A percentile compares a stretch with the other conserved stretches of the same genome.
Evolutionary conservation across 345 rosid species (phyloP).

Genomic region (Eucalyptus pauciflora): DNA sequence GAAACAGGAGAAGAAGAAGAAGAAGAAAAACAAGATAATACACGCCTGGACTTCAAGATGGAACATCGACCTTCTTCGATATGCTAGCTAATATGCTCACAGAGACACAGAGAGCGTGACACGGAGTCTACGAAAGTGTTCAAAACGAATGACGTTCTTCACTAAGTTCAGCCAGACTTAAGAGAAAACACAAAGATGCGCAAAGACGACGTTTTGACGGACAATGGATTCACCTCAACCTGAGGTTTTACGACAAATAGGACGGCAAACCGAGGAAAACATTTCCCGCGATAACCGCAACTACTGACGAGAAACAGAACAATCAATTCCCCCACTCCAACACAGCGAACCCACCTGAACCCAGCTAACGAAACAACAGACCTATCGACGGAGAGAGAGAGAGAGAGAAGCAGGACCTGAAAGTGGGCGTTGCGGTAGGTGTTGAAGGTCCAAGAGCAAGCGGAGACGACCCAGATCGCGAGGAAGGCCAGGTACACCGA

Average conservation of each 20-base stretch:
- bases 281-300: background rate
- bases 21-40: background rate
- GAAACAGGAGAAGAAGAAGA: background rate
- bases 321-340: background rate
- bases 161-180: background rate
- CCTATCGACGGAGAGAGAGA: background rate
- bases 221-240: background rate
- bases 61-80: background rate
- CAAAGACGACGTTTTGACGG: background rate
- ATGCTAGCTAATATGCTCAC: background rate
- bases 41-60: background rate
- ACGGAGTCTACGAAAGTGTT: background rate
- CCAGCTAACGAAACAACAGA: background rate
- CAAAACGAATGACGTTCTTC: background rate
- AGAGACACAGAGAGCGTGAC: background rate
- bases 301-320: background rate
- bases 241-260: background rate
- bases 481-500: conserved; percentile 58
- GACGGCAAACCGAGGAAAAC: background rate
- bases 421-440: conserved; percentile 69
- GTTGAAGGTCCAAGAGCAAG: conserved; percentile 80
- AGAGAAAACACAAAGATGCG: background rate
- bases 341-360: background rate
- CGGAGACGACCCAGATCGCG: conserved; percentile 64
- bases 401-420: conserved; percentile 27